Percentiles rank a stretch among this genome's conserved stretches.
Evolutionary conservation across 805 yeast species (phyloP).

Genomic region (Tetrapisispora arboricola): DNA sequence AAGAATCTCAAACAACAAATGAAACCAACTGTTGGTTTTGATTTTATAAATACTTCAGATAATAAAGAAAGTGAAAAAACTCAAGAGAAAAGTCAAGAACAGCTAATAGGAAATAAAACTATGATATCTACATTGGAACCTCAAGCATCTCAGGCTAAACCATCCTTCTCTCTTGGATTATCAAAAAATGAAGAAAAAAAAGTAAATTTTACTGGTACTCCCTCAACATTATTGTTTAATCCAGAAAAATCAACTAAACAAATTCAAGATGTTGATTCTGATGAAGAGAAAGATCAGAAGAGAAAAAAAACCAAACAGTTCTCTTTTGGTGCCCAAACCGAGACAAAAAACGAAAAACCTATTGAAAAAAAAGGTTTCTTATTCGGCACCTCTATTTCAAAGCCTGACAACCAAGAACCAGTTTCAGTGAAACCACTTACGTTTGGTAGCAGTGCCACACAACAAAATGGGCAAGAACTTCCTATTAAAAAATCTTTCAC

Average conservation of each 20-base stretch:
- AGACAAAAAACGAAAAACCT: neutral
- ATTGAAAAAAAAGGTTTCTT: neutral
- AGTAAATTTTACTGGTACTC: neutral
- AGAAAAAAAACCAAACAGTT: neutral
- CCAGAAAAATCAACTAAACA: neutral
- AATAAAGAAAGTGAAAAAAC: neutral
- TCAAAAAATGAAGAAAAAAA: neutral
- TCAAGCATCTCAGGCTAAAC: neutral
- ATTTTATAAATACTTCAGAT: constrained; percentile 17
- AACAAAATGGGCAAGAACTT: neutral
- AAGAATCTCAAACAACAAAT: constrained; percentile 10
- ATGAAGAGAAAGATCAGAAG: neutral
- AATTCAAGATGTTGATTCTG: neutral
- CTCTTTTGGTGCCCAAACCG: no score
- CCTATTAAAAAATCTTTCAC: constrained; percentile 2
- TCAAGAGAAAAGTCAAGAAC: neutral
- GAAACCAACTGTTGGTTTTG: constrained; percentile 25
- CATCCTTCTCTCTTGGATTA: constrained; percentile 10
- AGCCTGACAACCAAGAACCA: no score
- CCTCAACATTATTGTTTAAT: neutral
- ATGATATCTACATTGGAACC: neutral
- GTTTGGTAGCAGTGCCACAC: constrained; percentile 1
- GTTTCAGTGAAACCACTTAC: neutral
- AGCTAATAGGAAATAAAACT: neutral
- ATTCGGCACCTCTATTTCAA: neutral